Evolutionary conservation across 768 basidiomycete species (phyloP).

Genomic region (Imleria badia): DNA sequence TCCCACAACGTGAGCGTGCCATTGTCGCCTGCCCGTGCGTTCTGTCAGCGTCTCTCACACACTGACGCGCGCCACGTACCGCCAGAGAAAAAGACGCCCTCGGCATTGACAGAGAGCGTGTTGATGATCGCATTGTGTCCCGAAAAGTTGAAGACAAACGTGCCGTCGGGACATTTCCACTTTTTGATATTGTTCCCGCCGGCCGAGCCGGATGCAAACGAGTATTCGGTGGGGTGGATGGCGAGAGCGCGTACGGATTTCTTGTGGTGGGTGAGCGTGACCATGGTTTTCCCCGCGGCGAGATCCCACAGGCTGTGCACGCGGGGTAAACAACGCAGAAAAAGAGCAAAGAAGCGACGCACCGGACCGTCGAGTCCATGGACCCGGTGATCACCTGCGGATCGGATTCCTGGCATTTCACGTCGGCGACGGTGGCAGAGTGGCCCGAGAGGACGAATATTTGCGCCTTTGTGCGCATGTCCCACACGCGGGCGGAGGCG

Average conservation of each 20-base stretch:
- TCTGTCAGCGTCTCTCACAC: not conserved
- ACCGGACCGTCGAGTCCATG: constrained; percentile 97
- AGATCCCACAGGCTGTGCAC: constrained; percentile 87
- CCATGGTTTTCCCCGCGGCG: constrained; percentile 95
- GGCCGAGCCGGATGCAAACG: constrained; percentile 91
- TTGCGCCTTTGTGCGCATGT: constrained; percentile 97
- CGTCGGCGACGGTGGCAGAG: constrained; percentile 92
- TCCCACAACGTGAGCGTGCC: constrained; percentile 93
- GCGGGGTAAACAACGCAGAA: not conserved
- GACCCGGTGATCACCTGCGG: constrained; percentile 98
- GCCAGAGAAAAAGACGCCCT: constrained; percentile 97
- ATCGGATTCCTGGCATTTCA: constrained; percentile 95
- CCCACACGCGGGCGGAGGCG: constrained; percentile 97
- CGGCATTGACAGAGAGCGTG: constrained; percentile 88
- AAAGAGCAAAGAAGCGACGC: constrained; percentile 18
- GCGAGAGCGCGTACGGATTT: constrained; percentile 94
- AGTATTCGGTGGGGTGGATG: constrained; percentile 95
- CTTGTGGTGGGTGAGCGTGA: constrained; percentile 98
- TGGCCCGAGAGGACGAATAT: constrained; percentile 93
- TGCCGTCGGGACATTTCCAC: constrained; percentile 97
- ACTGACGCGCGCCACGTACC: constrained; percentile 44
- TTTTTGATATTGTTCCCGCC: constrained; percentile 99
- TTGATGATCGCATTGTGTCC: constrained; percentile 99
- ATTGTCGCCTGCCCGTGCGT: constrained; percentile 69
- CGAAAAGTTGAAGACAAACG: constrained; percentile 93